Evolutionary conservation across 768 basidiomycete species (phyloP), one percentile per base, ranked within the genome.

Genomic region (Lentinula lateritia): DNA sequence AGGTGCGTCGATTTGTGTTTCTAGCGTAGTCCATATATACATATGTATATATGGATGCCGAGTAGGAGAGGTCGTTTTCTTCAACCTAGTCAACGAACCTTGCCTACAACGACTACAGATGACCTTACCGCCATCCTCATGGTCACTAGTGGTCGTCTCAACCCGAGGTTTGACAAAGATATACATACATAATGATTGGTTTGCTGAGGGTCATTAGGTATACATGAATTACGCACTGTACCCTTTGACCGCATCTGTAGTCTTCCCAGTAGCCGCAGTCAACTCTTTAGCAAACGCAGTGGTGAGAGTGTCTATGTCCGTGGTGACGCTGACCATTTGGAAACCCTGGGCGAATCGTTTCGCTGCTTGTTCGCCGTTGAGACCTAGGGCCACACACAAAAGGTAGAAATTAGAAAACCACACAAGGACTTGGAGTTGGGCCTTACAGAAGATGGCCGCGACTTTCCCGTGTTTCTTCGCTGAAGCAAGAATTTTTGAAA

Each of bases 321-420:
- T 68, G 28, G 67, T 67, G 4, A 71, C 68, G 50, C 65, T 68
- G 56, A 69, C 67, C 67, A 71, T 69, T 34, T 71, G 63, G 43
- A 71, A 71, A n/a, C 70, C 70, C 38, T 71, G 67, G 0, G 61
- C 58, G 50, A 69, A 71, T 3, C 70, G 65, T 42, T 56, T 63
- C 45, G 66, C 66, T 10, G 68, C 67, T 50, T 71, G 68, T 60
- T 71, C 70, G 5, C 66, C 70, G 4, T 61, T 71, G 48, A 71
- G 52, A 42, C 68, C 68, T 69, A 43, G 12, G 34, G 28, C 28
- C 28, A 28, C 28, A 28, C 28, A 28, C 15, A 41, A 48, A 46
- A 46, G 42, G 32, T 20, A 15, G 0, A 23, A 28, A 12, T 15
- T 58, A 58, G 6, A 20, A 28, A 5, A 23, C 3, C 32, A 9